Percentiles rank a stretch among this genome's conserved stretches.
Evolutionary conservation across 1,284 basidiomycete genomes (phyloP).

Genomic region (Moesziomyces globuligerus): DNA sequence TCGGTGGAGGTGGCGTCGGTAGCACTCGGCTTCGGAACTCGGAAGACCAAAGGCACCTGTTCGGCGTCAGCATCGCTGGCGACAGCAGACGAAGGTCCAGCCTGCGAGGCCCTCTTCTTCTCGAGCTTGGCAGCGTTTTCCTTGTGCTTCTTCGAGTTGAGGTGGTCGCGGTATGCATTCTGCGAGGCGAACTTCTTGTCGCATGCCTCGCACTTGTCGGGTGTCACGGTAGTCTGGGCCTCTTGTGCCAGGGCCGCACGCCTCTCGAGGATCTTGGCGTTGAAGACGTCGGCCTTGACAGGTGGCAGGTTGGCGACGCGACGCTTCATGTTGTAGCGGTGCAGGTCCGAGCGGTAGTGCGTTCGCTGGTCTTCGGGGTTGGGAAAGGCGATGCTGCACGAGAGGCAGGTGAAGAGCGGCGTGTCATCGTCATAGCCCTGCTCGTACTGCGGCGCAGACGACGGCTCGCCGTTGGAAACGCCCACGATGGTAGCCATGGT

Average conservation of each 20-base stretch:
- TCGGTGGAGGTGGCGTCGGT: conserved; percentile 5
- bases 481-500: conserved; percentile 43
- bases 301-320: conserved; percentile 90
- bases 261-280: conserved; percentile 80
- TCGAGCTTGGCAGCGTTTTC: conserved; percentile 76
- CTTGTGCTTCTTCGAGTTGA: conserved; percentile 89
- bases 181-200: conserved; percentile 91
- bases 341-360: conserved; percentile 94
- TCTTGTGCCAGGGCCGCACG: conserved; percentile 36
- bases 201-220: conserved; percentile 41
- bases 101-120: conserved; percentile 13
- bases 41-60: conserved; percentile 44
- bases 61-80: conserved; percentile 11
- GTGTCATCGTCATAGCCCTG: conserved; percentile 45
- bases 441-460: conserved; percentile 24
- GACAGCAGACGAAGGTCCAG: not conserved
- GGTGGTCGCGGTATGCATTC: conserved; percentile 87
- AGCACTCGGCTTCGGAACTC: conserved; percentile 21
- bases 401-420: conserved; percentile 78
- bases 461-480: conserved; percentile 30
- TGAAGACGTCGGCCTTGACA: conserved; percentile 81
- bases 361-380: conserved; percentile 85
- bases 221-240: conserved; percentile 25
- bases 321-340: conserved; percentile 98
- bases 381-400: conserved; percentile 88